Evolutionary conservation across 2,329 filamentous ascomycete genomes (phyloP), one percentile per base, ranked within the genome.

Genomic region (Aspergillus eucalypticola): DNA sequence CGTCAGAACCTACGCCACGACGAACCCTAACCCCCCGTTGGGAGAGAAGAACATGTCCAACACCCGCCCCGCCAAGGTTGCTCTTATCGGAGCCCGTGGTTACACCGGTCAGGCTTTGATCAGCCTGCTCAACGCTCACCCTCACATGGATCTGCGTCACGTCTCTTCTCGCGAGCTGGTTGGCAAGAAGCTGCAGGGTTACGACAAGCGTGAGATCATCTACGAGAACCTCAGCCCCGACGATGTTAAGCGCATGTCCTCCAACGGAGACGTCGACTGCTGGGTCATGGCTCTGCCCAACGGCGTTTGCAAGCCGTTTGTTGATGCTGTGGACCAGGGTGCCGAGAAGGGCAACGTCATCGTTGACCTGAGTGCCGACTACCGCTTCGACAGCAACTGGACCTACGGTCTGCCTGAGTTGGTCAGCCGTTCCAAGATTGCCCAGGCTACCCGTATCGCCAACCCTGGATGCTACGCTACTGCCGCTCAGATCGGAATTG

Each of bases 261-360:
- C 90, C 74, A 87, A 89, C 32, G 90, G 90, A 54, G 86, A 93
- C 70, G 88, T 98, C 53, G 94, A 98, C 80, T 95, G 91, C 79
- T 98, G 93, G 93, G 91, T 98, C 48, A 95, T 98, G 91, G 95
- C 95, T 38, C 86, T 98, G 29, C 95, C 94, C 48, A 99, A 98
- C 72, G 91, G 91, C 62, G 92, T 96, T 53, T 97, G 92, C 86
- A 90, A 92, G 79, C 93, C 95, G 0, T 99, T 90, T 68, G 90
- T 98, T 8, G 91, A 98, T 65, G 94, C 94, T 7, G 86, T 98
- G 56, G 86, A 93, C 68, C 84, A 89, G 71, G 86, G 84, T 32
- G 86, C 86, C 60, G 84, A 86, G 55, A 81, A 83, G 70, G 84
- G 85, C 63, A 92, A 90, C 68, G 82, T 98, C 42, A 90, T 98